Percentiles rank a stretch among this genome's conserved stretches.
phyloP scores from a whole-genome alignment of 2,329 filamentous ascomycete species.

The Paecilomyces niveus region DNA sequence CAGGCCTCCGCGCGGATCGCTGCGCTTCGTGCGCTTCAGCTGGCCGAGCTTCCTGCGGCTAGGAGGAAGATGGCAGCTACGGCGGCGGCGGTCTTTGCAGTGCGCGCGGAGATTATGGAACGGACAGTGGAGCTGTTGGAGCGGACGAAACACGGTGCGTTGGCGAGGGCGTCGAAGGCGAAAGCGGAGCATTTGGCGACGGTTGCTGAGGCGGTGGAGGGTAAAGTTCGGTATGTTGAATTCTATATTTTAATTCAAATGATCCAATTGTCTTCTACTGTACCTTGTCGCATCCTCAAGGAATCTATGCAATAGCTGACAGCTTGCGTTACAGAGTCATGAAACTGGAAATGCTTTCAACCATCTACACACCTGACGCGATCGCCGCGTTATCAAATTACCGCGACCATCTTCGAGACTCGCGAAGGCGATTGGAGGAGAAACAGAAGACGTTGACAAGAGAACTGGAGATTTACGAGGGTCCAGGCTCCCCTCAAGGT shows the following conservation, averaged over 20 bases:
- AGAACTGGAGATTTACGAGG: constrained; percentile 29
- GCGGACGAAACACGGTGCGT: constrained; percentile 30
- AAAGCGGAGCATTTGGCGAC: constrained; percentile 33
- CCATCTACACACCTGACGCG: constrained; percentile 32
- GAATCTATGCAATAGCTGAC: not conserved
- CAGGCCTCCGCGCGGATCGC: constrained; percentile 18
- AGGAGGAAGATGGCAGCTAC: constrained; percentile 27
- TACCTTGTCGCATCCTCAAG: not conserved
- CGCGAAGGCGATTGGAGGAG: constrained; percentile 22
- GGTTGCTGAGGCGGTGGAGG: constrained; percentile 31
- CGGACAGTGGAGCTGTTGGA: constrained; percentile 33
- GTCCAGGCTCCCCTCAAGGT: constrained; percentile 10
- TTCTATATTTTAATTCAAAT: constrained; percentile 2
- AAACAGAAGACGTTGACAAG: constrained; percentile 19
- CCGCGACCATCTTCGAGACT: constrained; percentile 23
- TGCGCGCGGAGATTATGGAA: constrained; percentile 27
- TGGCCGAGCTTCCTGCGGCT: constrained; percentile 25
- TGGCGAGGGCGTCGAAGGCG: constrained; percentile 28
- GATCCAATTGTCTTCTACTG: not conserved
- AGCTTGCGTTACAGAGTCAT: constrained; percentile 20
- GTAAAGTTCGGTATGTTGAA: constrained; percentile 27
- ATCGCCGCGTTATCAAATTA: constrained; percentile 26
- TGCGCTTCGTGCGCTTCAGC: constrained; percentile 24
- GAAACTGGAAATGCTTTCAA: constrained; percentile 28
- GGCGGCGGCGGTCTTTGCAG: constrained; percentile 26